A percentile compares a stretch with the other conserved stretches of the same genome.
phyloP scores from a whole-genome alignment of 2,329 filamentous ascomycete species.

The Monilinia fructicola region DNA sequence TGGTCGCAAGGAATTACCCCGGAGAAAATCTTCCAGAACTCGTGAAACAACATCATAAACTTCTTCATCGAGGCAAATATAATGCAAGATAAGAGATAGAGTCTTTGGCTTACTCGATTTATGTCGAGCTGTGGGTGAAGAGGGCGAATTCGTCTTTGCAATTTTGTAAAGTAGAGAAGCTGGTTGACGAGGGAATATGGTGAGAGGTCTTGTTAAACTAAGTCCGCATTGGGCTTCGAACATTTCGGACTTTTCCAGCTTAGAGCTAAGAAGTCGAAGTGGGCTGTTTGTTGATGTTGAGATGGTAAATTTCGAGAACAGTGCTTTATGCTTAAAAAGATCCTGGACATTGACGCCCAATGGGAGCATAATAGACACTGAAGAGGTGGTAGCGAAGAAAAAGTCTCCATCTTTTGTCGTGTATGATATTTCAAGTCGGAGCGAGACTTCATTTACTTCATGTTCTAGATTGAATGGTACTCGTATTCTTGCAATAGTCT shows the following conservation, averaged over 20 bases:
- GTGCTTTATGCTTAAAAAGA: conserved; percentile 77
- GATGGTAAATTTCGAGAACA: conserved; percentile 90
- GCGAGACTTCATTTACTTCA: conserved; percentile 66
- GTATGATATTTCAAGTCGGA: conserved; percentile 76
- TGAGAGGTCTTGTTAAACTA: conserved; percentile 52
- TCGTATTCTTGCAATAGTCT: conserved; percentile 56
- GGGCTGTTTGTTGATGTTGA: conserved; percentile 76
- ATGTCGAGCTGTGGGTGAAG: conserved; percentile 38
- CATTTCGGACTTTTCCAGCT: conserved; percentile 67
- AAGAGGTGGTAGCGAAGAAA: conserved; percentile 60
- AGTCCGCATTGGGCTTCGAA: conserved; percentile 65
- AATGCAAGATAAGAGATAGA: conserved; percentile 70
- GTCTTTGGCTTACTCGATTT: conserved; percentile 40
- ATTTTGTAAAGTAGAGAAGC: conserved; percentile 81
- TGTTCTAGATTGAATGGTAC: conserved; percentile 85
- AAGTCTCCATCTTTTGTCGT: conserved; percentile 66
- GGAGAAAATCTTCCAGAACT: conserved; percentile 46
- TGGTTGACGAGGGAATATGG: conserved; percentile 79
- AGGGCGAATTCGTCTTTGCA: conserved; percentile 49
- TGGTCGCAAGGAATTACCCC: conserved; percentile 45
- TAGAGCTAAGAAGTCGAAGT: conserved; percentile 68
- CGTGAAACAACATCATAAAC: conserved; percentile 54
- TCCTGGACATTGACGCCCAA: conserved; percentile 97
- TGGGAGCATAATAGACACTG: conserved; percentile 71
- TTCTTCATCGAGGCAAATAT: conserved; percentile 74